Base-by-base conservation (phyloP, 2,329 filamentous ascomycete species). In the Pestalotiopsis sp. region DNA sequence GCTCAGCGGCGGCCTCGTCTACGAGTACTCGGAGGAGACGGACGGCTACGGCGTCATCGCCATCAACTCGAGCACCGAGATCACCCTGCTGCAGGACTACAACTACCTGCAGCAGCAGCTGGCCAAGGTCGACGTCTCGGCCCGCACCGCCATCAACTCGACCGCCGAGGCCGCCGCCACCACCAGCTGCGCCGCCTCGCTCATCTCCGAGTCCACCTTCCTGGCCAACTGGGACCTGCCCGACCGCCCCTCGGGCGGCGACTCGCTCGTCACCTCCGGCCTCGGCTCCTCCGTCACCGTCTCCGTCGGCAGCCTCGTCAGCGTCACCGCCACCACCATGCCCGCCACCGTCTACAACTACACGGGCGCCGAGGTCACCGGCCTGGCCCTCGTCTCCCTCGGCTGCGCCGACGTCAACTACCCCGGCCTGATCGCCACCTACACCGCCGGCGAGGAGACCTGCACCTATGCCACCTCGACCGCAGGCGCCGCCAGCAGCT, bases 1-100 rank as follows among this genome's bases (percentile, higher is more conserved):
- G 66, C 88, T 94, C 74, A 91, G 89, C 66, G 92, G 92, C 70
- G 92, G 91, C 69, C 83, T 94, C 63, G 91, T 94, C 63, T 95
- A 94, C 82, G 91, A 95, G 80, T 94, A 89, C 81, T 89, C 88
- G 1, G 85, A 93, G 79, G 92, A 94, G 77, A 80, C 82, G 56
- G 89, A 90, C 77, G 81, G 87, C 74, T 90, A 83, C 70, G 88
- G 88, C 65, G 84, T 94, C 7, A 89, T 93, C 70, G 76, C 86
- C 72, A 80, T 93, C 73, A 85, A 85, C 73, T 80, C 77, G 69
- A 86, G 89, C 74, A 85, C 84, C 72, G 66, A 71, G 56, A 86
- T 67, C 65, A 60, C 56, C 20, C 58, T 67, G 23, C 57, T 67
- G 11, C n/a, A 45, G 31, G 65, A 67, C 57, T 67, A 36, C 65